Conservation (phyloP, 2,329 filamentous ascomycete species). For the Fusarium incarnatum region DNA sequence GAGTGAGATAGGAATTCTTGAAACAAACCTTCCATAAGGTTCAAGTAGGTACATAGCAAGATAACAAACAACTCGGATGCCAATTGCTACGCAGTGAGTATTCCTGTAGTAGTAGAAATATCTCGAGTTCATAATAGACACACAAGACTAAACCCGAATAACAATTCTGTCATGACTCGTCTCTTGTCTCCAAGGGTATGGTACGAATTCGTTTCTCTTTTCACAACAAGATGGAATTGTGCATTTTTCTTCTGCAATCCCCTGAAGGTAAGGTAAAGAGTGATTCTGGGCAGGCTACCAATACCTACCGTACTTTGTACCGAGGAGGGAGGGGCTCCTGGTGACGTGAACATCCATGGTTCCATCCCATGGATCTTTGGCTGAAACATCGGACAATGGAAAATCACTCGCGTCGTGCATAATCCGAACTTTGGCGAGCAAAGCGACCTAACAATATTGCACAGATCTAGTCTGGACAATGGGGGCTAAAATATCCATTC, state of each 20-base stretch:
- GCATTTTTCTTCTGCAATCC: neutral
- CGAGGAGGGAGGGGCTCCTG: neutral
- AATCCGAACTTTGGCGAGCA: slow-evolving; percentile 26
- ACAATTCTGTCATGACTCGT: neutral
- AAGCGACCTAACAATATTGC: slow-evolving; percentile 9
- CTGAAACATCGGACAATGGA: slow-evolving; percentile 22
- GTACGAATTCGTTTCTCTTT: neutral
- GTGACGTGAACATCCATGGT: slow-evolving; percentile 8
- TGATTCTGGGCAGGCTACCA: neutral
- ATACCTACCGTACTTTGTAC: neutral
- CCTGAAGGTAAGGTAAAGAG: neutral
- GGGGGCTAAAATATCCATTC: slow-evolving; percentile 1
- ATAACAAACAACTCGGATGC: slow-evolving; percentile 12
- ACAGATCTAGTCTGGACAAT: neutral
- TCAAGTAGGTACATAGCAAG: neutral
- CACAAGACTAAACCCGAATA: neutral
- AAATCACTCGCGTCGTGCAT: slow-evolving; percentile 24
- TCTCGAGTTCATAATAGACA: neutral
- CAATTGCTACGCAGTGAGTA: neutral
- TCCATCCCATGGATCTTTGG: slow-evolving; percentile 3
- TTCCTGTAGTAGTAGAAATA: neutral
- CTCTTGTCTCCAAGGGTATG: neutral
- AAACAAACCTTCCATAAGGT: slow-evolving; percentile 11
- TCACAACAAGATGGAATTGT: neutral
- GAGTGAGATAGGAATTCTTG: neutral